Conservation (phyloP, 495 filamentous ascomycete genomes). For the Recurvomyces mirabilis region DNA sequence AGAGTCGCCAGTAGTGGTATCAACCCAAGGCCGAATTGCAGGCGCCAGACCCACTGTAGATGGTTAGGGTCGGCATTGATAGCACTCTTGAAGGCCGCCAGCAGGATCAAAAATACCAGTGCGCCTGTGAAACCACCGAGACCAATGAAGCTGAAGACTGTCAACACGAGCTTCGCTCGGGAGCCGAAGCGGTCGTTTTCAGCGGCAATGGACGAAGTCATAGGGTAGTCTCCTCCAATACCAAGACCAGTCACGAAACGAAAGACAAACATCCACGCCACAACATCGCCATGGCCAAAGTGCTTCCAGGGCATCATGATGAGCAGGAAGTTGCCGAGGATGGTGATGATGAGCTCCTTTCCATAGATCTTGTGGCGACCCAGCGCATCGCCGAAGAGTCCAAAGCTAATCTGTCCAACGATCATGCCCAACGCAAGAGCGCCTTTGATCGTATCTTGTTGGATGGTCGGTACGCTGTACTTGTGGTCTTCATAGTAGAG, state of each 20-base stretch:
- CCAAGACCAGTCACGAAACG: conserved; percentile 11
- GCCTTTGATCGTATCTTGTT: background rate
- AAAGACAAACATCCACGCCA: conserved; percentile 7
- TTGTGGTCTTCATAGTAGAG: conserved; percentile 3
- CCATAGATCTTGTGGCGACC: conserved; percentile 15
- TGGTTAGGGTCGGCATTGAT: background rate
- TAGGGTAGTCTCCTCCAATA: conserved; percentile 17
- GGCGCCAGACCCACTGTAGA: conserved; percentile 20
- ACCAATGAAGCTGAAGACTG: background rate
- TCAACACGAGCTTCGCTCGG: conserved; percentile 1
- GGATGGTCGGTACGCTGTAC: background rate
- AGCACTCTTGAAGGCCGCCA: conserved; percentile 1
- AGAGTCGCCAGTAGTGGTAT: conserved; percentile 17
- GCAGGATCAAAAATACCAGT: background rate
- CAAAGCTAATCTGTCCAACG: conserved; percentile 14
- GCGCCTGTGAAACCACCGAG: background rate
- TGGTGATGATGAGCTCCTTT: conserved; percentile 12
- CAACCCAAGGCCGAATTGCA: conserved; percentile 23
- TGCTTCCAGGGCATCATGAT: conserved; percentile 1
- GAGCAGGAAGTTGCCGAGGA: background rate
- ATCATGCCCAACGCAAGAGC: conserved; percentile 5
- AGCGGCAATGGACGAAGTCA: conserved; percentile 12
- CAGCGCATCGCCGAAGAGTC: conserved; percentile 13
- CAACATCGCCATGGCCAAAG: background rate
- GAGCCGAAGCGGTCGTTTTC: conserved; percentile 1